A percentile compares a stretch with the other conserved stretches of the same genome.
Conservation (phyloP, 2,329 filamentous ascomycete species). For the Mycosphaerella arachidis region DNA sequence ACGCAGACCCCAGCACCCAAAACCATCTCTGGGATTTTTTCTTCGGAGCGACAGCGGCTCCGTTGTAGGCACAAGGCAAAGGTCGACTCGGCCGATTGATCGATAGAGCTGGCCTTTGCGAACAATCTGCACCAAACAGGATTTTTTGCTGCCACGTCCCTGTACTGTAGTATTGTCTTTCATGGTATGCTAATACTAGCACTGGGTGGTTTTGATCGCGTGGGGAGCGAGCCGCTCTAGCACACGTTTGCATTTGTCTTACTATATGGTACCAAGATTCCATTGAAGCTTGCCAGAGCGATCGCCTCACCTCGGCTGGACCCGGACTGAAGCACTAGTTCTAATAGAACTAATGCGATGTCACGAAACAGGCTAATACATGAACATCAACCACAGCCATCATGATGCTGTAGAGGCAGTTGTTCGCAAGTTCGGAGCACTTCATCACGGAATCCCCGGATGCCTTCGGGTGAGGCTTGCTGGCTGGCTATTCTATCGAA, state of each 20-base stretch:
- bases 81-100: too few relatives aligned
- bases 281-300: not conserved
- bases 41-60: too few relatives aligned
- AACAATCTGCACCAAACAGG: too few relatives aligned
- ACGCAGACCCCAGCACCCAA: too few relatives aligned
- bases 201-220: too few relatives aligned
- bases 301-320: not conserved
- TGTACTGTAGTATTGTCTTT: too few relatives aligned
- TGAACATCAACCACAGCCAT: not conserved
- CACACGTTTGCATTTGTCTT: not conserved
- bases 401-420: not conserved
- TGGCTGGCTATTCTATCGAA: not conserved
- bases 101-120: too few relatives aligned
- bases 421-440: not conserved
- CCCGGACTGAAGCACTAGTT: not conserved
- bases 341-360: not conserved
- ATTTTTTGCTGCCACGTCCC: too few relatives aligned
- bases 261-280: not conserved
- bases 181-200: too few relatives aligned
- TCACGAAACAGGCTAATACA: not conserved
- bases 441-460: not conserved
- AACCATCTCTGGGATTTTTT: too few relatives aligned
- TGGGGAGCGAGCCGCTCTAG: too few relatives aligned
- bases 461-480: not conserved
- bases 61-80: too few relatives aligned